Conservation (phyloP, 2,329 filamentous ascomycete genomes). For the Fusarium fujikuroi region DNA sequence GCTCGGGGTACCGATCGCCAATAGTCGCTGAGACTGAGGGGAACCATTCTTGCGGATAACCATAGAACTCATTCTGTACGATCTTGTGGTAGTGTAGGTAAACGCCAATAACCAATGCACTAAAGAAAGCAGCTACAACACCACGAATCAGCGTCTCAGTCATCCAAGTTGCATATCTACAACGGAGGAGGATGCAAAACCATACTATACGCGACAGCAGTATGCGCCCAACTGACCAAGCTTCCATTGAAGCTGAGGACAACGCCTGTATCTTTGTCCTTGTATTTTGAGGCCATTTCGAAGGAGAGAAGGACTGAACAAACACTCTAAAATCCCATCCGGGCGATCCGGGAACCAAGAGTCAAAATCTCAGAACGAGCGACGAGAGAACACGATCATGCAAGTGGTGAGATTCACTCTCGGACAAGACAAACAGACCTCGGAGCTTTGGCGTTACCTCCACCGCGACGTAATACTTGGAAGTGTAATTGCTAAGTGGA, state of each 20-base stretch:
- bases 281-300: slow-evolving; percentile 61
- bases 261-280: slow-evolving; percentile 72
- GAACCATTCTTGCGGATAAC: slow-evolving; percentile 96
- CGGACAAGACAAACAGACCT: slow-evolving; percentile 37
- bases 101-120: slow-evolving; percentile 83
- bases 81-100: slow-evolving; percentile 95
- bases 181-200: slow-evolving; percentile 31
- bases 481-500: slow-evolving; percentile 36
- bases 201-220: slow-evolving; percentile 81
- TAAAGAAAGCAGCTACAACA: slow-evolving; percentile 80
- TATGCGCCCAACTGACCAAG: slow-evolving; percentile 93
- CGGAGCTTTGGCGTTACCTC: slow-evolving; percentile 43
- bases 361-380: slow-evolving; percentile 29
- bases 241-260: slow-evolving; percentile 79
- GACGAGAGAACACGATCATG: slow-evolving; percentile 24
- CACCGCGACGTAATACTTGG: slow-evolving; percentile 41
- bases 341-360: slow-evolving; percentile 45
- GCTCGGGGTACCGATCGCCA: slow-evolving; percentile 95
- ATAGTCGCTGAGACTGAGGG: slow-evolving; percentile 97
- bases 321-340: slow-evolving; percentile 46
- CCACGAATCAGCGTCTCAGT: slow-evolving; percentile 33
- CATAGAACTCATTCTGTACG: slow-evolving; percentile 95
- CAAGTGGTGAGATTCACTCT: slow-evolving; percentile 44
- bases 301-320: slow-evolving; percentile 34
- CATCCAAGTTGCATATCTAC: neutral